Base-by-base conservation (phyloP, 768 basidiomycete genomes). In the Chlorophyllum brunneum region DNA sequence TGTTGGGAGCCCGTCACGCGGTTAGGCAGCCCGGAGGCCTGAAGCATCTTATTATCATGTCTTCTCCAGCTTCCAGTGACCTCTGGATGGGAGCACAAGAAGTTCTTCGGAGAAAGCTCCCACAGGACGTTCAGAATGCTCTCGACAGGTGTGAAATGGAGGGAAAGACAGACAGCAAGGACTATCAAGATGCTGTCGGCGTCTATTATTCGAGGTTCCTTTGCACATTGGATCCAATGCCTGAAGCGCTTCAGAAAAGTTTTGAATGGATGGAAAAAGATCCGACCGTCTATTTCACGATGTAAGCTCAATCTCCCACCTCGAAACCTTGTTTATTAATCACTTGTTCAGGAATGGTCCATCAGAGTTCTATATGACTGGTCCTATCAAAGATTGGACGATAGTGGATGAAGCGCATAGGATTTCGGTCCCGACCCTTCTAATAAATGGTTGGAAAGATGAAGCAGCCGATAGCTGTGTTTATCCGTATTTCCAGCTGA, bases 61-160 rank as follows among this genome's bases (percentile, higher is more conserved):
- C 77, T 47, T 64, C 75, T 0, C 74, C 77, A 2, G 72, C 79
- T 6, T 69, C 72, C 4, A 73, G 75, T 62, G 52, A 56, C n/a
- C 60, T 79, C 23, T 80, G 74, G 72, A 59, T 56, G 11, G 56
- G 55, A 15, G 51, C 59, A 5, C 58, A 61, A 46, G 54, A 55
- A 23, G 9, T 18, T 15, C 47, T 63, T 6, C 43, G 56, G 11
- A 37, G 37, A 8, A 54, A 48, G 31, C 63, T 82, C 16, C 77
- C 80, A 1, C 62, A 71, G 54, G 68, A 75, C 2, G 56, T 73
- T 1, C 67, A 67, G 55, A 69, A 73, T 4, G 56, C 48, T 2
- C 57, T 81, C n/a, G 59, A 65, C 41, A 74, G 71, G 56, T 73
- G 79, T 51, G 79, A 83, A 59, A 65, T 55, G 13, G 74, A 66